Conservation (phyloP, 2,329 filamentous ascomycete species). For the Seiridium unicorne region DNA sequence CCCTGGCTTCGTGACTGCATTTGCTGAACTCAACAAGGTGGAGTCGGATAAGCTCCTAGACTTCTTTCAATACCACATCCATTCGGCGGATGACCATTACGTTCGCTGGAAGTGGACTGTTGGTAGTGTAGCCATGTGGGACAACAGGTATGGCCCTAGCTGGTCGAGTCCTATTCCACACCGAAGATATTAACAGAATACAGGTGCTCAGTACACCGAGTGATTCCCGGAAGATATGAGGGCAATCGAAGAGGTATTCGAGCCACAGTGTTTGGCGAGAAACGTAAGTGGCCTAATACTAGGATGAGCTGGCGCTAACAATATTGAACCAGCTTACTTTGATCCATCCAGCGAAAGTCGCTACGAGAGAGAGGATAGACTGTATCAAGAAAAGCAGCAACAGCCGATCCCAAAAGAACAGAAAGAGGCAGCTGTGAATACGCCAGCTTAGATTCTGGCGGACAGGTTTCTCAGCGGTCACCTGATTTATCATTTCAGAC, state of each 20-base stretch:
- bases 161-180: not conserved
- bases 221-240: slow-evolving; percentile 40
- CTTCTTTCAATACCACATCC: slow-evolving; percentile 44
- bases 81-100: slow-evolving; percentile 47
- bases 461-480: not conserved
- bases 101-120: slow-evolving; percentile 50
- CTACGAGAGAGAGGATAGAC: slow-evolving; percentile 10
- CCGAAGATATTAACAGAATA: not conserved
- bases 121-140: slow-evolving; percentile 50
- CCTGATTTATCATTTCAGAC: too few species aligned
- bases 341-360: slow-evolving; percentile 19
- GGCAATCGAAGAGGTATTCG: slow-evolving; percentile 34
- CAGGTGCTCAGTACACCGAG: slow-evolving; percentile 35
- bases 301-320: slow-evolving; percentile 8
- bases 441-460: not conserved
- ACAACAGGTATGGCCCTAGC: slow-evolving; percentile 36
- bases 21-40: slow-evolving; percentile 46
- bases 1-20: slow-evolving; percentile 43
- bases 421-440: not conserved
- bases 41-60: slow-evolving; percentile 46
- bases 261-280: slow-evolving; percentile 43
- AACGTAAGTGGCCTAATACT: slow-evolving; percentile 29
- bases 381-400: not conserved
- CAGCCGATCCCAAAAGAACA: not conserved
- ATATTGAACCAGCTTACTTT: slow-evolving; percentile 2